These are phyloP conservation scores for Cryptococcus amylolentus DNA, from an alignment of 1,284 basidiomycete species.

Conservation along the genomic window DNA sequence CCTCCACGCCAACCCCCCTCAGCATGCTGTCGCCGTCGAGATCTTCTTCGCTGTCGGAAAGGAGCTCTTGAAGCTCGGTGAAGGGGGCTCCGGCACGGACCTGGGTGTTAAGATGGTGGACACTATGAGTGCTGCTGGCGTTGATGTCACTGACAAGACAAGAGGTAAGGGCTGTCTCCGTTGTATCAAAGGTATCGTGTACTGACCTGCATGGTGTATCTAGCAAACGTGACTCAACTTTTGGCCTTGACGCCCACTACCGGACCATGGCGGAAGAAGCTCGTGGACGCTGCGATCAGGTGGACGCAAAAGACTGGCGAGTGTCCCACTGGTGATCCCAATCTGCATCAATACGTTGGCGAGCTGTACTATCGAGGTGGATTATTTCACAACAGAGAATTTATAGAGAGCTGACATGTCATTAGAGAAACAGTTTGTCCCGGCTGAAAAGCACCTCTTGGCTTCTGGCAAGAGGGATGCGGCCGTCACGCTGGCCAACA, in stretches of 20 bases:
- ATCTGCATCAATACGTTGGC: constrained; percentile 80
- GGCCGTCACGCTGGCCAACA: constrained; percentile 74
- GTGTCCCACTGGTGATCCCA: constrained; percentile 79
- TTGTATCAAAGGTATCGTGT: neutral
- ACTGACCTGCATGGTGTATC: neutral
- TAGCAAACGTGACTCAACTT: constrained; percentile 50
- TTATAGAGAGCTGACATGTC: neutral
- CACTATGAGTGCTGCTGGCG: constrained; percentile 67
- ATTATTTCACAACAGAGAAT: neutral
- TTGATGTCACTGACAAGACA: constrained; percentile 62
- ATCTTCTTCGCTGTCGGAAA: constrained; percentile 80
- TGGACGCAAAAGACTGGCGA: constrained; percentile 74
- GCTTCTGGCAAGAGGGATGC: constrained; percentile 81
- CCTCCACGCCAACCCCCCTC: constrained; percentile 59
- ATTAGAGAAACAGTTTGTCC: constrained; percentile 67
- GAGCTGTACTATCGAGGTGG: constrained; percentile 81
- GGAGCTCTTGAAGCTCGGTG: constrained; percentile 77
- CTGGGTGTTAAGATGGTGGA: constrained; percentile 71
- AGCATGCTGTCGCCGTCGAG: constrained; percentile 77
- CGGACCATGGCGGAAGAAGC: constrained; percentile 53
- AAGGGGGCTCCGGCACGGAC: constrained; percentile 84
- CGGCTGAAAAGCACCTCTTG: constrained; percentile 74
- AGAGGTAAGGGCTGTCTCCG: constrained; percentile 57
- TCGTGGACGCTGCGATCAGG: constrained; percentile 51
- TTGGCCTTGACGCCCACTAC: constrained; percentile 49